phyloP scores from a whole-genome alignment of 2,329 filamentous ascomycete species.

The Ophiostoma piceae region DNA sequence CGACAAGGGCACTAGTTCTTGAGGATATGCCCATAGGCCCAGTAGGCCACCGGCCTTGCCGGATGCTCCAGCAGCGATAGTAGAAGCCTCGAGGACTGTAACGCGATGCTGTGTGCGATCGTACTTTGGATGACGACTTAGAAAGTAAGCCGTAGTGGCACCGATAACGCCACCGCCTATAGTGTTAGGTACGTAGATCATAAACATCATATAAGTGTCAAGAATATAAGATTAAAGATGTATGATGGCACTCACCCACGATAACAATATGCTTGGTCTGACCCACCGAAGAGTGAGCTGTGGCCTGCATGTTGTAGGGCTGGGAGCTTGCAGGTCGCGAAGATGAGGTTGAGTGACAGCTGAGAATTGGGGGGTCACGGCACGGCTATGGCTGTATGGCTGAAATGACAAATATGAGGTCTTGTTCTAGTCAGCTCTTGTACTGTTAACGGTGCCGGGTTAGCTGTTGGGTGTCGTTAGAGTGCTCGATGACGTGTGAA shows the following conservation, averaged over 20 bases:
- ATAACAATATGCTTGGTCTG: constrained; percentile 37
- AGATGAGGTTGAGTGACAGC: background rate
- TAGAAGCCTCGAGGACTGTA: constrained; percentile 77
- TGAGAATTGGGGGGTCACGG: background rate
- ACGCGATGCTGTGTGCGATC: constrained; percentile 69
- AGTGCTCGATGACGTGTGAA: background rate
- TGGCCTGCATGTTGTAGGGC: constrained; percentile 3
- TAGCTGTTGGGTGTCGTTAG: background rate
- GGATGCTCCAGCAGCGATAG: constrained; percentile 84
- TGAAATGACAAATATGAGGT: background rate
- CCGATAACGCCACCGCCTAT: constrained; percentile 89
- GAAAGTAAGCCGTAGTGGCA: constrained; percentile 82
- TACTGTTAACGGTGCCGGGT: background rate
- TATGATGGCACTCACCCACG: constrained; percentile 35
- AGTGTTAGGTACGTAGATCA: background rate
- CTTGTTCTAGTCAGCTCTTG: background rate
- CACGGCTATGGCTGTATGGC: background rate
- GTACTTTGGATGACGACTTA: constrained; percentile 80
- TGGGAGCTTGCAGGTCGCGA: background rate
- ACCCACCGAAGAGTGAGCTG: constrained; percentile 16
- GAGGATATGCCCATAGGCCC: constrained; percentile 86
- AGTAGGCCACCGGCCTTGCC: constrained; percentile 92
- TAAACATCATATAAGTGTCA: no score
- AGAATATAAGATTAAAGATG: background rate
- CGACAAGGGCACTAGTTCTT: constrained; percentile 75